A percentile compares a stretch with the other conserved stretches of the same genome.
Conservation (phyloP, 2,329 filamentous ascomycete species). For the Ophiostoma triangulosporum region DNA sequence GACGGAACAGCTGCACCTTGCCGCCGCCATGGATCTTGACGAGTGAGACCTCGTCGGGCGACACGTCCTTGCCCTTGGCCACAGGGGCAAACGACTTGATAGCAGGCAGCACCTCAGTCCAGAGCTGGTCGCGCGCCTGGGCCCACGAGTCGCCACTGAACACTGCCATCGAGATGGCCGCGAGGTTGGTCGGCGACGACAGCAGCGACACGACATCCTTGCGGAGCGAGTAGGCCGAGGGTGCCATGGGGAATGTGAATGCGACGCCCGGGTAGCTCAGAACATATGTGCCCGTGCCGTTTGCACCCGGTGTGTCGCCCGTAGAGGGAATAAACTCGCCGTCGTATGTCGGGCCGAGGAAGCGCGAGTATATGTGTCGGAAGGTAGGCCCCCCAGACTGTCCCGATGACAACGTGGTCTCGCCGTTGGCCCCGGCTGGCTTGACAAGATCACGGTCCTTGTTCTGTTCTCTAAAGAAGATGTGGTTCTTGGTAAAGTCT, state of each 20-base stretch:
- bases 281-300: slow-evolving; percentile 62
- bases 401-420: slow-evolving; percentile 7
- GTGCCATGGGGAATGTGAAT: slow-evolving; percentile 73
- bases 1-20: slow-evolving; percentile 61
- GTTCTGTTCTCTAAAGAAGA: slow-evolving; percentile 61
- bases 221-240: slow-evolving; percentile 57
- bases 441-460: slow-evolving; percentile 64
- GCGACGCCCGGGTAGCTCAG: slow-evolving; percentile 90
- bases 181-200: slow-evolving; percentile 60
- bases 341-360: slow-evolving; percentile 88
- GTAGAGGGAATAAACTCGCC: slow-evolving; percentile 70
- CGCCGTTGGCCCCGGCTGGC: slow-evolving; percentile 23
- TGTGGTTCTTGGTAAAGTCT: slow-evolving; percentile 74
- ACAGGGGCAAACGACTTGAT: slow-evolving; percentile 58
- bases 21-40: slow-evolving; percentile 68
- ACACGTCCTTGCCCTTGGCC: slow-evolving; percentile 59
- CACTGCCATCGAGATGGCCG: slow-evolving; percentile 76
- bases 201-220: slow-evolving; percentile 79
- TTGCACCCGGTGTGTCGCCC: slow-evolving; percentile 31
- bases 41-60: slow-evolving; percentile 80
- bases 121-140: slow-evolving; percentile 62
- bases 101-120: slow-evolving; percentile 59
- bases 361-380: slow-evolving; percentile 76
- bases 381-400: slow-evolving; percentile 55
- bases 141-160: slow-evolving; percentile 88